phyloP scores from a whole-genome alignment of 2,329 filamentous ascomycete genomes.

The Penicillium sp. region DNA sequence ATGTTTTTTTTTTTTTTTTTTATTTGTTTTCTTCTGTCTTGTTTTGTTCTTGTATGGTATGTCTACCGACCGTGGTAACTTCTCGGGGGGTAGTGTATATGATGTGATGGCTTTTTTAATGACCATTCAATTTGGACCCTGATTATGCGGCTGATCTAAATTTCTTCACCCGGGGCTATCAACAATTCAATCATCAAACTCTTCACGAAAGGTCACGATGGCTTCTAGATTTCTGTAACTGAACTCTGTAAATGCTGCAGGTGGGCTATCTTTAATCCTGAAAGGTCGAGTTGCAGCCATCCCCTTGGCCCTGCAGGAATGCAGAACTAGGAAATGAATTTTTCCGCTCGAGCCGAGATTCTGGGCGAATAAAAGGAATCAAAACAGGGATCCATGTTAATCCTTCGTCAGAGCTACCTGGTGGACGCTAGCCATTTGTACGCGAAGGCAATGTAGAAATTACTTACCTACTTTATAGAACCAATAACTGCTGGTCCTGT shows the following conservation, averaged over 20 bases:
- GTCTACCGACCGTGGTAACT: neutral
- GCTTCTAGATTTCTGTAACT: neutral
- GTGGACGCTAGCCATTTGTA: neutral
- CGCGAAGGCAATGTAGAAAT: neutral
- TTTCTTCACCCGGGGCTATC: too few relatives aligned
- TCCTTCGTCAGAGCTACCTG: neutral
- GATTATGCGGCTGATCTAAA: neutral
- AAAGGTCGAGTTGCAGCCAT: slow-evolving; percentile 11
- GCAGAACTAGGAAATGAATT: slow-evolving; percentile 15
- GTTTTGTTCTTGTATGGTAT: neutral
- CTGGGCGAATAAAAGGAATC: neutral
- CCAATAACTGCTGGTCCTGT: neutral
- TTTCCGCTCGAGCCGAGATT: slow-evolving; percentile 1
- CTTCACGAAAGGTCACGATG: neutral
- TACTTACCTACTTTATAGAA: neutral
- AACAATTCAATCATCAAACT: neutral
- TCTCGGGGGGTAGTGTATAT: neutral
- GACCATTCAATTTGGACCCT: neutral
- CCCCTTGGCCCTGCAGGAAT: slow-evolving; percentile 3
- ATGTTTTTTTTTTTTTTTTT: neutral
- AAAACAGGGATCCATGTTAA: neutral
- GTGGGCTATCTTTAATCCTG: neutral
- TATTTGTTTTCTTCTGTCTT: neutral
- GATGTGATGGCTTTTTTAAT: neutral
- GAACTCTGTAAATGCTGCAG: neutral